Evolutionary conservation across 208 protist genomes (phyloP), one percentile per base, ranked within the genome.

Genomic region (Crithidia fasciculata): DNA sequence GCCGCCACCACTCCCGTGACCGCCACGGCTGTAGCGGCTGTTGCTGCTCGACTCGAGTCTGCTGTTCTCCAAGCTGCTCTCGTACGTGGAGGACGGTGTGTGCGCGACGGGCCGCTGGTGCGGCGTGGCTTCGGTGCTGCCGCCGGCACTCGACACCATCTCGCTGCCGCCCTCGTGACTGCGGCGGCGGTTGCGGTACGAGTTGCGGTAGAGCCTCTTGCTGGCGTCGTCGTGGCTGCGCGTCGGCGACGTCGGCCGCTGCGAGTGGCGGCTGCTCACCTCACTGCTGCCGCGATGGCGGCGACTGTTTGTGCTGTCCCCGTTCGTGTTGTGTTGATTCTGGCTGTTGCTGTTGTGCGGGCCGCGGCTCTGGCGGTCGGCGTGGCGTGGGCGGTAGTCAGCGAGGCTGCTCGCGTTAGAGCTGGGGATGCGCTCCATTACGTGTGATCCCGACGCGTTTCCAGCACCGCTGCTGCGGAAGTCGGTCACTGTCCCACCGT

Each of bases 151-250:
- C 45, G 67, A 70, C 9, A 43, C 52, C 43, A 36, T 19, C 60
- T 63, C 65, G 40, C 52, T 73, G 5, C 52, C 54, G 54, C 40
- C 50, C 19, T 69, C 59, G 36, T 69, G 74, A 41, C 67, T 68
- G 61, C 74, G 65, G 7, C 67, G 65, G 19, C 74, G 74, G 40
- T 79, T 69, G 13, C 69, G 65, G 68, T 74, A 78, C 8, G 73
- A 65, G 53, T 72, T 72, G 47, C 66, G 66, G 52, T 67, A 72
- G 41, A 72, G 37, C 7, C 66, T 57, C 60, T 79, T 79, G 69
- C 71, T 72, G 52, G 40, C 66, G 28, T 55, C 67, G 15, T 44
- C 67, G 44, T 61, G 13, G 12, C 44, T 68, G 63, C 50, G 63
- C 18, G 63, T 58, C 63, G 63, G 63, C 49, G 63, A 68, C 6